Evolutionary conservation across 805 yeast genomes (phyloP).

Genomic region (Pichia heedii): DNA sequence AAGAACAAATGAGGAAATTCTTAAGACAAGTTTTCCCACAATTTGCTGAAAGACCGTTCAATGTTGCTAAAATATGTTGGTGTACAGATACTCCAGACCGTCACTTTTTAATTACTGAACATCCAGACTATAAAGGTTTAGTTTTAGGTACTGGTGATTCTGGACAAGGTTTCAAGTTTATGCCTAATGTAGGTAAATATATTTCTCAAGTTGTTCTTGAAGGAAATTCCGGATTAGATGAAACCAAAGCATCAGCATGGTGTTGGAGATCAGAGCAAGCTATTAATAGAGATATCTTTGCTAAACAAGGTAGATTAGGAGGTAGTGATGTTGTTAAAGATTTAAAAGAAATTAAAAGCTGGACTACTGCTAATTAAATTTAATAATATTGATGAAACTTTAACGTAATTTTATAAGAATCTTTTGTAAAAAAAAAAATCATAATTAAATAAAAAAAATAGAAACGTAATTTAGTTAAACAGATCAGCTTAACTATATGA

Average conservation of each 20-base stretch:
- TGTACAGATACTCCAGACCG: conserved; percentile 34
- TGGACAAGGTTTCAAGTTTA: conserved; percentile 38
- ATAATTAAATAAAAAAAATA: too few relatives aligned
- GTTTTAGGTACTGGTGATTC: conserved; percentile 41
- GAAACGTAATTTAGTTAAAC: too few relatives aligned
- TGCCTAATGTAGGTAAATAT: conserved; percentile 39
- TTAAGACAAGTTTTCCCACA: conserved; percentile 23
- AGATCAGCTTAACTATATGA: too few relatives aligned
- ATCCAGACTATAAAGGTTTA: conserved; percentile 27
- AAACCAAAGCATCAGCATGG: conserved; percentile 23
- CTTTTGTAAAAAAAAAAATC: too few relatives aligned
- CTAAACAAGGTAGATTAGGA: conserved; percentile 16
- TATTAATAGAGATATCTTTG: conserved; percentile 24
- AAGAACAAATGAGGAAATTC: conserved; percentile 3
- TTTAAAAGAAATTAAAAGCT: conserved; percentile 9
- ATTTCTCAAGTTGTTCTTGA: conserved; percentile 25
- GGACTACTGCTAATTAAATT: conserved; percentile 10
- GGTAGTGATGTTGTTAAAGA: conserved; percentile 15
- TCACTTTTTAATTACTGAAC: conserved; percentile 32
- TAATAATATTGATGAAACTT: too few relatives aligned
- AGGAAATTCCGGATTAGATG: conserved; percentile 24
- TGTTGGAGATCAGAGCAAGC: conserved; percentile 30
- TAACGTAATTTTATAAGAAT: too few relatives aligned
- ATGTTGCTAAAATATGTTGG: conserved; percentile 30
- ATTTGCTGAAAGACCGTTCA: conserved; percentile 23